Evolutionary conservation across 2,329 filamentous ascomycete species (phyloP).

Genomic region (Camptophora hylomeconis): DNA sequence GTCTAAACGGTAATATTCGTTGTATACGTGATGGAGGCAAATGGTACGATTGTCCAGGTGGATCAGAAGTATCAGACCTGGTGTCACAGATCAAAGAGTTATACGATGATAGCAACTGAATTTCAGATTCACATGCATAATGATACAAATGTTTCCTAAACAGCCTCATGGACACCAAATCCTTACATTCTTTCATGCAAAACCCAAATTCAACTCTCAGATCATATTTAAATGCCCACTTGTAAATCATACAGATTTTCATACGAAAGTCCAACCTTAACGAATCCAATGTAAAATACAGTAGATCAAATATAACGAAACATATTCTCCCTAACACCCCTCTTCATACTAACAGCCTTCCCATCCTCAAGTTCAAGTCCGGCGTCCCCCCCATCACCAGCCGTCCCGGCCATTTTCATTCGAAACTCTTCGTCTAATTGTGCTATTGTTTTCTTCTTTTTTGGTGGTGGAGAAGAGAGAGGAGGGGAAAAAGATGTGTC

Average conservation of each 20-base stretch:
- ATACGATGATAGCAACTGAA: constrained; percentile 31
- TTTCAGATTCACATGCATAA: not conserved
- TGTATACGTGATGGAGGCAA: constrained; percentile 59
- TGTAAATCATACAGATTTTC: no score
- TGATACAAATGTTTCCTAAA: not conserved
- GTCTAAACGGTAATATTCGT: constrained; percentile 65
- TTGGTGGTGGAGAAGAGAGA: no score
- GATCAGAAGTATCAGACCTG: constrained; percentile 44
- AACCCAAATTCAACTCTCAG: no score
- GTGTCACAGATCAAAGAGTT: constrained; percentile 64
- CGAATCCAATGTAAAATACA: no score
- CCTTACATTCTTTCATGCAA: no score
- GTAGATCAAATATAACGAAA: constrained; percentile 32
- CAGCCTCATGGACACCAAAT: no score
- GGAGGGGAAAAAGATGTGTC: no score
- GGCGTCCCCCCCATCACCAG: constrained; percentile 57
- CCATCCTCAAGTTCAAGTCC: constrained; percentile 67
- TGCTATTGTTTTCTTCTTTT: constrained; percentile 16
- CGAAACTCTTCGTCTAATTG: constrained; percentile 56
- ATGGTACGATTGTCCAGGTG: constrained; percentile 35
- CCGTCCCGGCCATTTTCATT: constrained; percentile 50
- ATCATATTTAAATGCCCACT: no score
- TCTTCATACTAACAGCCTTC: constrained; percentile 57
- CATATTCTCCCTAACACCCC: constrained; percentile 64
- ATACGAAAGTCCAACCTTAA: no score